These are phyloP conservation scores for Aaosphaeria arxii DNA, from an alignment of 2,329 filamentous ascomycete genomes.

Conservation along the genomic window DNA sequence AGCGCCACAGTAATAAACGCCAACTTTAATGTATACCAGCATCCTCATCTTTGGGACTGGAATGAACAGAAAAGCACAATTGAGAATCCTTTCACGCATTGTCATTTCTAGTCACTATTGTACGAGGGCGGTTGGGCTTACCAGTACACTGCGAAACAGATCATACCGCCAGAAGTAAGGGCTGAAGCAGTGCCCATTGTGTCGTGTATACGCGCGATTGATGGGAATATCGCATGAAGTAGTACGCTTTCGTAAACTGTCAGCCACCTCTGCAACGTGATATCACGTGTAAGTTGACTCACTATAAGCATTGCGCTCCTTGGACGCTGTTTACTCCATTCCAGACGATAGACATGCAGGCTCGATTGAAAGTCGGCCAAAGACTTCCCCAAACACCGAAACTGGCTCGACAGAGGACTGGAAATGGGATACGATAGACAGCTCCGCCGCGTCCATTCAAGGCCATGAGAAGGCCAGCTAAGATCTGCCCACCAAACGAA, in stretches of 20 bases:
- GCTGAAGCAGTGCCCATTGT: background rate
- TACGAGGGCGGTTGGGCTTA: background rate
- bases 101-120: background rate
- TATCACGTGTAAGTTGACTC: background rate
- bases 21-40: background rate
- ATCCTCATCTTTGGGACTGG: background rate
- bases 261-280: background rate
- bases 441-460: background rate
- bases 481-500: background rate
- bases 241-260: background rate
- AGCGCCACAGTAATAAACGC: background rate
- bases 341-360: background rate
- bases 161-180: background rate
- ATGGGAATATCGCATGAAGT: background rate
- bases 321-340: background rate
- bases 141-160: slow-evolving; percentile 1
- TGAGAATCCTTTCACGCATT: background rate
- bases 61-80: background rate
- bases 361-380: background rate
- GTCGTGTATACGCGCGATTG: background rate
- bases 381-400: background rate
- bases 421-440: background rate
- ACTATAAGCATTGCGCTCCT: background rate
- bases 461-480: background rate
- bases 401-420: background rate